Evolutionary conservation across 108 stramenopile species (phyloP).

Genomic region (Phaeodactylum tricornutum): DNA sequence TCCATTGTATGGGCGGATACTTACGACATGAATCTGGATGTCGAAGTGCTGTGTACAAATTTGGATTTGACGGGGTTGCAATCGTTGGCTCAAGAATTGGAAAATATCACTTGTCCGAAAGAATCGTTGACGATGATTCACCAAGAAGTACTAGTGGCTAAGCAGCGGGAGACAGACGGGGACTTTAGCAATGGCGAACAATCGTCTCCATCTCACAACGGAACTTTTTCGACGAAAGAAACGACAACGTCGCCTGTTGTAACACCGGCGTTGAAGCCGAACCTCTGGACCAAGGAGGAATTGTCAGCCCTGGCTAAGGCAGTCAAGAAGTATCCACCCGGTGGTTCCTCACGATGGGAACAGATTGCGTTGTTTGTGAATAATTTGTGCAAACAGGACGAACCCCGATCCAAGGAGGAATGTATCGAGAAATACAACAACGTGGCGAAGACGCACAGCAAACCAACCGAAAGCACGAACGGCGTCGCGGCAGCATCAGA

Average conservation of each 20-base stretch:
- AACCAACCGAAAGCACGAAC: conserved; percentile 2
- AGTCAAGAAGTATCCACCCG: conserved; percentile 87
- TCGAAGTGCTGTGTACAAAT: conserved; percentile 39
- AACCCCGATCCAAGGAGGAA: conserved; percentile 86
- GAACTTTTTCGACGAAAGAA: conserved; percentile 9
- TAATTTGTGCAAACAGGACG: conserved; percentile 50
- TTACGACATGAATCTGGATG: conserved; percentile 48
- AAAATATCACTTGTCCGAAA: background rate
- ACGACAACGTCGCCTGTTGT: conserved; percentile 19
- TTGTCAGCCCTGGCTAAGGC: conserved; percentile 87
- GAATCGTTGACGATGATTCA: conserved; percentile 1
- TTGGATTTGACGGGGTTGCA: conserved; percentile 20
- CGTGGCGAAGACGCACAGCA: conserved; percentile 18
- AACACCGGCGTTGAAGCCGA: conserved; percentile 24
- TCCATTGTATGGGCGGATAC: conserved; percentile 26
- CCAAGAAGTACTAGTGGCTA: background rate
- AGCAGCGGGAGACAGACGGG: background rate
- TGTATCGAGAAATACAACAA: conserved; percentile 90
- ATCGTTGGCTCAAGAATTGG: conserved; percentile 15
- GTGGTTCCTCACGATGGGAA: conserved; percentile 92
- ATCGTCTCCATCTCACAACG: conserved; percentile 21
- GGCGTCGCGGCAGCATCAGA: background rate
- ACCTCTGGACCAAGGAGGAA: conserved; percentile 89
- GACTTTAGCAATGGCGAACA: background rate
- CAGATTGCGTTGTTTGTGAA: conserved; percentile 88